Evolutionary conservation across 169 alveolate genomes (phyloP).

Genomic region (Babesia ovis): DNA sequence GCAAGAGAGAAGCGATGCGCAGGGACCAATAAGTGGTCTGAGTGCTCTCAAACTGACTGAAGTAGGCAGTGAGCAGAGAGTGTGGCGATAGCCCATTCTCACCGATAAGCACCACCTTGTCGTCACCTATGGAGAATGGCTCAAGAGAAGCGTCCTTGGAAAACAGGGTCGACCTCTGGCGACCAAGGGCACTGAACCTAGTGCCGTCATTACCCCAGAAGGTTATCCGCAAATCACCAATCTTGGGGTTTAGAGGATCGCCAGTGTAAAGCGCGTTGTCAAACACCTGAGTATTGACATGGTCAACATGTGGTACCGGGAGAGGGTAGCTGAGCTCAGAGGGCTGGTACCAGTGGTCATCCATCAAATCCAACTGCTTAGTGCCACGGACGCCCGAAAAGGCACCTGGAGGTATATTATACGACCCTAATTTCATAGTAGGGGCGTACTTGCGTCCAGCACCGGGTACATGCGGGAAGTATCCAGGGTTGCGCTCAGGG

Average conservation of each 20-base stretch:
- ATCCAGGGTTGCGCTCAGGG: conserved; percentile 63
- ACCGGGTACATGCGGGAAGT: conserved; percentile 66
- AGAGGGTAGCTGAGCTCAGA: conserved; percentile 61
- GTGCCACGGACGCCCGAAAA: conserved; percentile 40
- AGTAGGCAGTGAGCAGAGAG: conserved; percentile 16
- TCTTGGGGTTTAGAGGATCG: conserved; percentile 77
- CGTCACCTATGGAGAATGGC: conserved; percentile 52
- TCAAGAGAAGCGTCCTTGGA: conserved; percentile 34
- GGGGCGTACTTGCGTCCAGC: conserved; percentile 59
- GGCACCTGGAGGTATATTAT: conserved; percentile 32
- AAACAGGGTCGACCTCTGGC: conserved; percentile 38
- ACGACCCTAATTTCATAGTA: conserved; percentile 59
- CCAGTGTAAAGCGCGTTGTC: conserved; percentile 77
- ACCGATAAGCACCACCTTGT: conserved; percentile 47
- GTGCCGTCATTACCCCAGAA: conserved; percentile 58
- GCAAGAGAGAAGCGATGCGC: conserved; percentile 7
- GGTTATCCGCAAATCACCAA: conserved; percentile 63
- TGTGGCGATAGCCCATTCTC: conserved; percentile 26
- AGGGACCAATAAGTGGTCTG: conserved; percentile 30
- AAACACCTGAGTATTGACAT: conserved; percentile 74
- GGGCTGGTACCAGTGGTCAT: conserved; percentile 74
- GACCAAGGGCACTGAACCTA: conserved; percentile 55
- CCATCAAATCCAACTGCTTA: conserved; percentile 68
- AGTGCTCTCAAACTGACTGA: conserved; percentile 36
- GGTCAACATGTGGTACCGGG: conserved; percentile 70